Percentiles rank a stretch among this genome's conserved stretches.
Evolutionary conservation across 2,329 filamentous ascomycete species (phyloP).

Genomic region (Ophiostoma australiae): DNA sequence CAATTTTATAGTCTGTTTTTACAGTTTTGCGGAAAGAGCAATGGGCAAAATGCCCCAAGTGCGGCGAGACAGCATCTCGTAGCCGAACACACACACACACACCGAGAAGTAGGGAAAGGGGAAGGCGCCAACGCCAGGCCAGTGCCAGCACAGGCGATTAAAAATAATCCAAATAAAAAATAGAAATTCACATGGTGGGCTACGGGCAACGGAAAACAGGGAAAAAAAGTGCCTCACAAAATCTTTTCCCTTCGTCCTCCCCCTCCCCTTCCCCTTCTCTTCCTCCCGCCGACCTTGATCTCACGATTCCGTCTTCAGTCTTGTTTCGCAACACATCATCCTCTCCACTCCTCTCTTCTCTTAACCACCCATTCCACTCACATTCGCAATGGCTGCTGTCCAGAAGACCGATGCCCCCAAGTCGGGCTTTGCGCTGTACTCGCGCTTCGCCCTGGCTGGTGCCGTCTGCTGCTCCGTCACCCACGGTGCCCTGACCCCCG

Average conservation of each 20-base stretch:
- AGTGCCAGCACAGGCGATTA: neutral
- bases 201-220: neutral
- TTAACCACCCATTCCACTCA: constrained; percentile 27
- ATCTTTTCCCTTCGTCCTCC: constrained; percentile 10
- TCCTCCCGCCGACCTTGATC: constrained; percentile 19
- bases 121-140: no score
- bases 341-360: constrained; percentile 31
- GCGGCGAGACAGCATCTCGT: constrained; percentile 2
- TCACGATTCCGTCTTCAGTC: constrained; percentile 17
- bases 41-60: neutral
- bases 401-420: constrained; percentile 39
- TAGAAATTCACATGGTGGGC: constrained; percentile 5
- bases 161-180: constrained; percentile 2
- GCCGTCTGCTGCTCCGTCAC: constrained; percentile 97
- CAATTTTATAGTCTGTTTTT: constrained; percentile 14
- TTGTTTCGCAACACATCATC: constrained; percentile 15
- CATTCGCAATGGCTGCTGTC: constrained; percentile 46
- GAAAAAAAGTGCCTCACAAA: constrained; percentile 25
- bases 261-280: constrained; percentile 16
- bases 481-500: constrained; percentile 92
- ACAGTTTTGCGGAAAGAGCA: constrained; percentile 7
- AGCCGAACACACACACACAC: constrained; percentile 11
- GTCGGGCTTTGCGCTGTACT: constrained; percentile 68
- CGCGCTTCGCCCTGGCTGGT: constrained; percentile 93
- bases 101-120: neutral